phyloP scores from a whole-genome alignment of 1,284 basidiomycete genomes.

The Mycosarcoma mackinlayi region DNA sequence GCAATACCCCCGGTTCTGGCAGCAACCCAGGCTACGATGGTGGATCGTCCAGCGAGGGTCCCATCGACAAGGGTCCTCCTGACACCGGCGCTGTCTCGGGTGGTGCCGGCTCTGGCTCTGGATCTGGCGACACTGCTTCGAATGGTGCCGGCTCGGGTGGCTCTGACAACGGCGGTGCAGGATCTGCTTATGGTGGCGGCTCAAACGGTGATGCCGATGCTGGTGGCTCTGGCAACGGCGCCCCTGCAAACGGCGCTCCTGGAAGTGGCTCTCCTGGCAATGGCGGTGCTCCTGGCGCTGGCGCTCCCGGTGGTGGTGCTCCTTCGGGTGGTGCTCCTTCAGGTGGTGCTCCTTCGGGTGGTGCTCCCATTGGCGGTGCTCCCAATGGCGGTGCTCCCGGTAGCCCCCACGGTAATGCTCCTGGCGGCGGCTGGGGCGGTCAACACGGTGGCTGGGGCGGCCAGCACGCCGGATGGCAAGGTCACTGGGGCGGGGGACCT shows the following conservation, averaged over 20 bases:
- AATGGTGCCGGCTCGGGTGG: conserved; percentile 1
- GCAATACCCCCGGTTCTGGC: background rate
- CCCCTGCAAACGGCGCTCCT: background rate
- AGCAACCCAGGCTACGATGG: conserved; percentile 3
- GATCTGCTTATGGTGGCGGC: background rate
- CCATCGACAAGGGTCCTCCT: conserved; percentile 9
- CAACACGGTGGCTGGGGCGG: conserved; percentile 1
- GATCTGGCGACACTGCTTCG: conserved; percentile 13
- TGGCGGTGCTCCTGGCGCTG: background rate
- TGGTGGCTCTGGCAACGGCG: conserved; percentile 1
- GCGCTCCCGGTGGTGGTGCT: background rate
- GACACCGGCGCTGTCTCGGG: conserved; percentile 11
- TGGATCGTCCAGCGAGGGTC: conserved; percentile 5
- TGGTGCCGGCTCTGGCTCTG: conserved; percentile 11
- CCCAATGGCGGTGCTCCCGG: background rate
- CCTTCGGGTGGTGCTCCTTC: background rate
- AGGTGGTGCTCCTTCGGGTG: background rate
- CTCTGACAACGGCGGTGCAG: conserved; percentile 11
- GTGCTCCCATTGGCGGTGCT: background rate
- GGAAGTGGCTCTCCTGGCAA: background rate
- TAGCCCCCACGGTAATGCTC: background rate
- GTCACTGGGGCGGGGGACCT: conserved; percentile 1
- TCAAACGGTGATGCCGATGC: background rate
- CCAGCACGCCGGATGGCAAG: background rate
- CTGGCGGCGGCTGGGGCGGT: conserved; percentile 2